Base-by-base conservation (phyloP, 495 filamentous ascomycete species). In the Aspergillus campestris region DNA sequence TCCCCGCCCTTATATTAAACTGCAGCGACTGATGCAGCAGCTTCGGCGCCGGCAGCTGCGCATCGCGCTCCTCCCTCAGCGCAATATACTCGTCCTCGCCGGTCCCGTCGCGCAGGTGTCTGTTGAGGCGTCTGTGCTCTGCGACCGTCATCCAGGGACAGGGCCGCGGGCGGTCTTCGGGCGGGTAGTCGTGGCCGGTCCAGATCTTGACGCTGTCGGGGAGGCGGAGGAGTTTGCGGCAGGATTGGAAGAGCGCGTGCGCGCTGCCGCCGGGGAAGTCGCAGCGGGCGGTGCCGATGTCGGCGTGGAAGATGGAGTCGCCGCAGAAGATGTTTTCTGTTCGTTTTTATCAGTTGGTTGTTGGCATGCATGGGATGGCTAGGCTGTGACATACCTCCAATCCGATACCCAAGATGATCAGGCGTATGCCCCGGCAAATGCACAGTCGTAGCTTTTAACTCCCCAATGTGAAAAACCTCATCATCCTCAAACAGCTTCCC, bases 401-500 rank as follows among this genome's bases (percentile, higher is more conserved):
- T 69, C 15, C 58, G 47, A 51, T 82, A 83, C 0, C 80, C 80
- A 12, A 82, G 47, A 51, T 81, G 79, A 48, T 83, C 79, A 0
- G 77, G 77, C 2, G 78, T 83, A 50, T 83, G 79, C 0, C 79
- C 79, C 0, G 79, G 79, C 1, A 83, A 61, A 56, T 80, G 75
- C 1, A 80, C 49, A 0, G 67, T 74, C 14, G 49, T 66, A 0
- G 53, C 73, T 8, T 57, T 50, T 6, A 83, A n/a, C 1, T 56
- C 42, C 0, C 79, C 80, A 29, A 83, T 61, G 2, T 32, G 2
- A 42, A 81, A 80, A 0, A 37, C 44, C 47, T 80, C 75, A 28
- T 77, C 70, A 41, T 81, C 77, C 0, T 78, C 64, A 8, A 75
- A 70, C 6, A 78, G 55, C 6, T 60, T 60, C 34, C 79, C 76